These are phyloP conservation scores for Zygnema cylindricum DNA, from an alignment of 139 green algal species.

Conservation along the genomic window DNA sequence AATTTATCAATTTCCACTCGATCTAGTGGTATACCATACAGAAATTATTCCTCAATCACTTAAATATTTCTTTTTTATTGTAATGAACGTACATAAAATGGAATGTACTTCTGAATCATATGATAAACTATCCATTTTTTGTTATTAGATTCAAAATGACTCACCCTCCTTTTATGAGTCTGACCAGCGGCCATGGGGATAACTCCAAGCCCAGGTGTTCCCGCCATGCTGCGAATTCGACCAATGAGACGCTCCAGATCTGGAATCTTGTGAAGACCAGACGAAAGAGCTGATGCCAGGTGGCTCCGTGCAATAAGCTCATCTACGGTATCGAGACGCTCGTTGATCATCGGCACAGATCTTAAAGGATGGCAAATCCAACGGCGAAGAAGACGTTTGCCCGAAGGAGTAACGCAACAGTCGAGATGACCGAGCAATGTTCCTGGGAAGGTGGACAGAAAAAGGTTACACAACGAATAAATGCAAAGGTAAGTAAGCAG, in stretches of 20 bases:
- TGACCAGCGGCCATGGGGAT: background rate
- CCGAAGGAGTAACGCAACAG: conserved; percentile 84
- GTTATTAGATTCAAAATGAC: no score
- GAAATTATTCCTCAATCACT: no score
- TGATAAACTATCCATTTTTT: no score
- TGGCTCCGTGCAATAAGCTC: conserved; percentile 57
- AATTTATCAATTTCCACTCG: no score
- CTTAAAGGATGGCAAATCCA: conserved; percentile 90
- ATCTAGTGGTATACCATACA: no score
- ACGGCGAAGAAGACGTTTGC: conserved; percentile 80
- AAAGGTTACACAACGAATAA: no score
- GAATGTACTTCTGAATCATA: no score
- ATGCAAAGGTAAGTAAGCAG: no score
- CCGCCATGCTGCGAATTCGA: conserved; percentile 67
- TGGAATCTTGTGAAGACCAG: conserved; percentile 64
- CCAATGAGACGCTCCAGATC: conserved; percentile 90
- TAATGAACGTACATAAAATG: no score
- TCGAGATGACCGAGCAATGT: conserved; percentile 86
- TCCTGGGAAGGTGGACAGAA: no score
- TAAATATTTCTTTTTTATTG: no score
- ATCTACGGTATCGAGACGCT: conserved; percentile 66
- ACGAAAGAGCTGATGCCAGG: conserved; percentile 67
- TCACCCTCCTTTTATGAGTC: conserved; percentile 11
- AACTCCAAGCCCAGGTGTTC: background rate
- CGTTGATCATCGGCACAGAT: conserved; percentile 72